phyloP scores from a whole-genome alignment of 2,329 filamentous ascomycete genomes.

The Colletotrichum trifolii region DNA sequence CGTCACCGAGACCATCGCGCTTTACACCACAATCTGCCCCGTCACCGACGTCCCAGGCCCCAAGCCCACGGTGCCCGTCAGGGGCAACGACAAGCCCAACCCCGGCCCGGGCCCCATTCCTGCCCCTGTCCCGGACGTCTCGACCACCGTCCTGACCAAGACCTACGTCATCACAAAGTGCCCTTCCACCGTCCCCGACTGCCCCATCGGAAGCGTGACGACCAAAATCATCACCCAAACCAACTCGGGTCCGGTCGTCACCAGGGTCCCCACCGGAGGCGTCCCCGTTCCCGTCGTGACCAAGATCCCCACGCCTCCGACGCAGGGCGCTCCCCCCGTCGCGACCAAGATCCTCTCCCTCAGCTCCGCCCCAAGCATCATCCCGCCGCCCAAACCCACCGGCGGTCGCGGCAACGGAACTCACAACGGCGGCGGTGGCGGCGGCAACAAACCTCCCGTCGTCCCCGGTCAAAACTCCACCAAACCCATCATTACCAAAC shows the following conservation, averaged over 20 bases:
- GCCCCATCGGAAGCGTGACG: conserved; percentile 50
- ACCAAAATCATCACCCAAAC: conserved; percentile 50
- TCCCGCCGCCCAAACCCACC: conserved; percentile 12
- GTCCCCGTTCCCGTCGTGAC: neutral
- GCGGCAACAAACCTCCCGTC: conserved; percentile 37
- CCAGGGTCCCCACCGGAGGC: neutral
- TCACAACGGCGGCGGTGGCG: conserved; percentile 42
- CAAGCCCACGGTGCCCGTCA: conserved; percentile 27
- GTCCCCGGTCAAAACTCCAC: conserved; percentile 6
- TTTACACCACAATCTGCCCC: conserved; percentile 56
- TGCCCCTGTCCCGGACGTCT: conserved; percentile 7
- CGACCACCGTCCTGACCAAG: conserved; percentile 51
- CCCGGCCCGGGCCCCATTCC: neutral
- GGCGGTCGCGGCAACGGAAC: conserved; percentile 35
- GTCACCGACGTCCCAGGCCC: conserved; percentile 40
- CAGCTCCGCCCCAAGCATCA: conserved; percentile 10
- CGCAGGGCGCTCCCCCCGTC: conserved; percentile 2
- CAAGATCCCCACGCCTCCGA: conserved; percentile 2
- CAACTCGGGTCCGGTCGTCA: neutral
- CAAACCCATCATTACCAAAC: conserved; percentile 1
- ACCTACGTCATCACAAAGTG: conserved; percentile 68
- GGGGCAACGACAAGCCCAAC: conserved; percentile 12
- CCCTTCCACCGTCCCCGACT: conserved; percentile 55
- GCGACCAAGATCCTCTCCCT: conserved; percentile 16
- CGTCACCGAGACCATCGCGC: conserved; percentile 48